These are phyloP conservation scores for Agrostemma githago DNA, from an alignment of 148 eudicot genomes.

Conservation along the genomic window DNA sequence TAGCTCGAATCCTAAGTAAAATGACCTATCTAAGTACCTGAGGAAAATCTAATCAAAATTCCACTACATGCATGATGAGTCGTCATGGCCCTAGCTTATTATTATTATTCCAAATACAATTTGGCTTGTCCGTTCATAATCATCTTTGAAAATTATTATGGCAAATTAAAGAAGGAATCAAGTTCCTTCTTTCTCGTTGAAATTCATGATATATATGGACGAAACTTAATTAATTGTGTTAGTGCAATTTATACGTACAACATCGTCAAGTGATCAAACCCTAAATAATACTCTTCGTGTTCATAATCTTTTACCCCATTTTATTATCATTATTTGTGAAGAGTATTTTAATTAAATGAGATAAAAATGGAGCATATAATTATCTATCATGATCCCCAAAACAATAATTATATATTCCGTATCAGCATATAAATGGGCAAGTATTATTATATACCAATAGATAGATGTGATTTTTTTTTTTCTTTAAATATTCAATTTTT, in stretches of 20 bases:
- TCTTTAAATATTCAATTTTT: too few species aligned
- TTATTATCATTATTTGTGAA: too few species aligned
- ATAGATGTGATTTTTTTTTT: too few species aligned
- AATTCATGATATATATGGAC: not conserved
- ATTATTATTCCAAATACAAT: conserved; percentile 22
- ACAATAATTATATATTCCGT: too few species aligned
- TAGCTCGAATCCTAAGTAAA: conserved; percentile 3
- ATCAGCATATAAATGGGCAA: too few species aligned
- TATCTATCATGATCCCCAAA: too few species aligned
- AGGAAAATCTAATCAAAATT: conserved; percentile 12
- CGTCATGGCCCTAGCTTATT: too few species aligned
- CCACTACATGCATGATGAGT: conserved; percentile 7
- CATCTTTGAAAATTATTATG: conserved; percentile 9
- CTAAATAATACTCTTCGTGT: too few species aligned
- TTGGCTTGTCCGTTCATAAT: conserved; percentile 19
- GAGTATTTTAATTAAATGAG: too few species aligned
- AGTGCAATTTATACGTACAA: conserved; percentile 8
- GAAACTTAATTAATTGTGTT: not conserved
- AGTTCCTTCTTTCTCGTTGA: conserved; percentile 24
- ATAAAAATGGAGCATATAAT: too few species aligned
- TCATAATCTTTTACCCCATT: too few species aligned
- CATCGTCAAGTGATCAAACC: not conserved
- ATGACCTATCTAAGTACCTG: not conserved
- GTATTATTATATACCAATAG: too few species aligned
- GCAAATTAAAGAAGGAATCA: conserved; percentile 19